These are phyloP conservation scores for Conticribra guillardii DNA, from an alignment of 108 stramenopile species.

Conservation along the genomic window DNA sequence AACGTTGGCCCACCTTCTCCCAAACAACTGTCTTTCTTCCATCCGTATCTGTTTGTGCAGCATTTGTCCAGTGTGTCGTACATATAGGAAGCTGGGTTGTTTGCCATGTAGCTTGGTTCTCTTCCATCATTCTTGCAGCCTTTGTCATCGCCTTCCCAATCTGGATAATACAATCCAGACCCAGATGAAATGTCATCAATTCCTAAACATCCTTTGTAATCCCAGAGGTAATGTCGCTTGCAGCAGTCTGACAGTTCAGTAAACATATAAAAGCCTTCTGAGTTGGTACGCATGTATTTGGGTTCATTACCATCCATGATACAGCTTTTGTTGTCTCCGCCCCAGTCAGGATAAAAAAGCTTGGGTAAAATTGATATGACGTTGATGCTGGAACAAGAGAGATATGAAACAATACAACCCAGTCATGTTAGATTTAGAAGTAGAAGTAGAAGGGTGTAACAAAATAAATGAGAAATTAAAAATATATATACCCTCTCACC, in stretches of 20 bases:
- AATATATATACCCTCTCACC: no score
- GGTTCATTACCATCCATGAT: slow-evolving; percentile 3
- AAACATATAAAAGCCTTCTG: not conserved
- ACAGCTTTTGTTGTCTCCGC: not conserved
- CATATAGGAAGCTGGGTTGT: slow-evolving; percentile 1
- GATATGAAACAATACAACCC: no score
- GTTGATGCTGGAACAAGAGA: no score
- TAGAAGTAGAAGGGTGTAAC: no score
- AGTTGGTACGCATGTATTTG: not conserved
- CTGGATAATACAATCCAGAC: slow-evolving; percentile 8
- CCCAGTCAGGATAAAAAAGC: not conserved
- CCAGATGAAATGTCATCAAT: not conserved
- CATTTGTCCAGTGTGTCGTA: not conserved
- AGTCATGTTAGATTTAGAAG: no score
- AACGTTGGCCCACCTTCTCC: not conserved
- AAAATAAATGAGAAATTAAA: no score
- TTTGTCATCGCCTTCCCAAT: slow-evolving; percentile 3
- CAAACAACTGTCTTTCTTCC: not conserved
- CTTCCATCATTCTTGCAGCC: not conserved
- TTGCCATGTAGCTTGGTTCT: not conserved
- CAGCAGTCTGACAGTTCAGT: not conserved
- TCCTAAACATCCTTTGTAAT: not conserved
- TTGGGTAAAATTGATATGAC: no score
- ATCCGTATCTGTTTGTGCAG: not conserved
- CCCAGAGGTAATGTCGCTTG: not conserved